These are phyloP conservation scores for Pistacia vera DNA, from an alignment of 345 rosid genomes.

Conservation along the genomic window DNA sequence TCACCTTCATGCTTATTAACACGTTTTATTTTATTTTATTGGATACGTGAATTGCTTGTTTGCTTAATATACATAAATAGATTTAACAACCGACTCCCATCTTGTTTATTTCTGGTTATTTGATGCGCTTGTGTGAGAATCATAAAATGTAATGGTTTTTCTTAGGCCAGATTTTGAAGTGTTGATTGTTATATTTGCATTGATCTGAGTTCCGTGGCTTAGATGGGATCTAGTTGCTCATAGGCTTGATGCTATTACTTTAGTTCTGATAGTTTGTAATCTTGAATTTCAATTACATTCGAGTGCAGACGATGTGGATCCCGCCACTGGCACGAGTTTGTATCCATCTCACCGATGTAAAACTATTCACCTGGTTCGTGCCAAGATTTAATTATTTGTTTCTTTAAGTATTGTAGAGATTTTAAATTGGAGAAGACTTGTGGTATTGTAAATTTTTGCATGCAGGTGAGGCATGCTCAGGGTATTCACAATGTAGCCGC, in stretches of 20 bases:
- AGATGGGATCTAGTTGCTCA: too few species aligned
- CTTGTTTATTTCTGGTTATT: neutral
- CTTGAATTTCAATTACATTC: conserved; percentile 6
- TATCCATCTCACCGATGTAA: conserved; percentile 77
- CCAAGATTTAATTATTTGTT: neutral
- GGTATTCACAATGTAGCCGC: conserved; percentile 78
- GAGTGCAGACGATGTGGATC: too few species aligned
- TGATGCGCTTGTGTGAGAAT: neutral
- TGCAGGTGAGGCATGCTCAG: conserved; percentile 90
- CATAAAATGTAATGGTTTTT: neutral
- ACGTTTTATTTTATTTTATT: too few species aligned
- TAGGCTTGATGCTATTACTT: neutral
- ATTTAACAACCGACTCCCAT: neutral
- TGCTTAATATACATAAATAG: too few species aligned
- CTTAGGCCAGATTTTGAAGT: too few species aligned
- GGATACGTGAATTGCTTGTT: too few species aligned
- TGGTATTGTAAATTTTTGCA: conserved; percentile 2
- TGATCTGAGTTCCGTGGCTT: too few species aligned
- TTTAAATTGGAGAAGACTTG: neutral
- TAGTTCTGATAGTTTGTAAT: neutral
- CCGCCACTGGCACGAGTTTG: conserved; percentile 9
- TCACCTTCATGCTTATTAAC: too few species aligned
- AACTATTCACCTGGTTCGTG: conserved; percentile 77
- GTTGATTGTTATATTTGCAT: too few species aligned
- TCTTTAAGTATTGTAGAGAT: neutral